Evolutionary conservation across 352 stramenopile species (phyloP).

Genomic region (Phytophthora idaei): DNA sequence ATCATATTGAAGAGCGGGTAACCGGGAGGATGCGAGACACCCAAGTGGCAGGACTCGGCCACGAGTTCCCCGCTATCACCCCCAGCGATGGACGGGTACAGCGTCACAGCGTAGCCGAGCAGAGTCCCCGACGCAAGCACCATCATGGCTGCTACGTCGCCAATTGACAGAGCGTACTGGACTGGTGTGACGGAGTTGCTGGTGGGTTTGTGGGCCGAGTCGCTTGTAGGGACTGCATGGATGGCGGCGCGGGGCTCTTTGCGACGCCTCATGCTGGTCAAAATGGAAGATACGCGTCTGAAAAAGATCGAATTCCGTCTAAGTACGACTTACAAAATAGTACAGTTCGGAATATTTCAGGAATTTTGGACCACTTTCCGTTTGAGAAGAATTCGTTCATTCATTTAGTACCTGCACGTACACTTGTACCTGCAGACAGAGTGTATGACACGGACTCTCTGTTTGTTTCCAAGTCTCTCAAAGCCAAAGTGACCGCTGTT

Average conservation of each 20-base stretch:
- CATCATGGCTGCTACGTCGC: constrained; percentile 12
- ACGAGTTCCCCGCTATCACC: constrained; percentile 94
- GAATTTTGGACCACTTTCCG: too few relatives aligned
- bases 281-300: constrained; percentile 21
- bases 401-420: too few relatives aligned
- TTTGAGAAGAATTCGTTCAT: too few relatives aligned
- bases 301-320: background rate
- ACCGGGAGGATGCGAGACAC: constrained; percentile 93
- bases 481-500: too few relatives aligned
- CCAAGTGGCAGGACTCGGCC: constrained; percentile 93
- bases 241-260: constrained; percentile 17
- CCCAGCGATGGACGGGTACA: constrained; percentile 87
- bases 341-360: too few relatives aligned
- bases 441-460: too few relatives aligned
- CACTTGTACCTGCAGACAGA: too few relatives aligned
- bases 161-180: constrained; percentile 10
- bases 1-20: constrained; percentile 95
- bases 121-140: constrained; percentile 39
- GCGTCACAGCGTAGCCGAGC: constrained; percentile 74
- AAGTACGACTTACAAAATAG: constrained; percentile 14
- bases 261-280: constrained; percentile 35
- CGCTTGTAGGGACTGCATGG: constrained; percentile 12
- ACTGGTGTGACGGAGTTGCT: background rate
- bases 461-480: too few relatives aligned
- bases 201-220: background rate